phyloP scores from a whole-genome alignment of 306 rosid species.

The Castanospermum australe region DNA sequence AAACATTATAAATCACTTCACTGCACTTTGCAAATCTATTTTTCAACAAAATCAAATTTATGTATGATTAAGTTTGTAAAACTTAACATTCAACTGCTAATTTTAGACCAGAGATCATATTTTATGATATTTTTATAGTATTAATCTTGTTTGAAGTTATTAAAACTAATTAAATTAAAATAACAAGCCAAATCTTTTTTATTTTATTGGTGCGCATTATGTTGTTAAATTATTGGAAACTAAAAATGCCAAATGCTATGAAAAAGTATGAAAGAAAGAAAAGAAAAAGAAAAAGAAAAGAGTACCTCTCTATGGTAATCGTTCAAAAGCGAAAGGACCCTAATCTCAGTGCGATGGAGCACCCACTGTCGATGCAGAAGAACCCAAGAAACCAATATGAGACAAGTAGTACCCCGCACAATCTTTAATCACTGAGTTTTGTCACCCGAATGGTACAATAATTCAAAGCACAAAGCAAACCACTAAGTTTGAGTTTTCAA shows the following conservation, averaged over 20 bases:
- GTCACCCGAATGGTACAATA: slow-evolving; percentile 12
- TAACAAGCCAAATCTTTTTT: background rate
- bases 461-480: slow-evolving; percentile 9
- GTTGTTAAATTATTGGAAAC: background rate
- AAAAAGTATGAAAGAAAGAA: background rate
- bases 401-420: slow-evolving; percentile 30
- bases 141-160: background rate
- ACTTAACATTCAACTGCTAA: too few relatives aligned
- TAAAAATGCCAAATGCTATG: background rate
- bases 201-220: background rate
- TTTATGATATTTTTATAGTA: too few relatives aligned
- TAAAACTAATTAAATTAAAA: background rate
- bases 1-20: too few relatives aligned
- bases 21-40: too few relatives aligned
- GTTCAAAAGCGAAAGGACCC: too few relatives aligned
- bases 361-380: background rate
- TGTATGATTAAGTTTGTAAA: too few relatives aligned
- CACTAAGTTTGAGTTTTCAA: too few relatives aligned
- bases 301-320: background rate
- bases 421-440: slow-evolving; percentile 21
- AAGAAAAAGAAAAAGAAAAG: background rate
- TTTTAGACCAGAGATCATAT: too few relatives aligned
- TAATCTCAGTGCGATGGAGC: background rate
- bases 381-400: background rate
- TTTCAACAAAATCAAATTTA: too few relatives aligned